Evolutionary conservation across 495 filamentous ascomycete genomes (phyloP).

Genomic region (Neurospora sublineolata): DNA sequence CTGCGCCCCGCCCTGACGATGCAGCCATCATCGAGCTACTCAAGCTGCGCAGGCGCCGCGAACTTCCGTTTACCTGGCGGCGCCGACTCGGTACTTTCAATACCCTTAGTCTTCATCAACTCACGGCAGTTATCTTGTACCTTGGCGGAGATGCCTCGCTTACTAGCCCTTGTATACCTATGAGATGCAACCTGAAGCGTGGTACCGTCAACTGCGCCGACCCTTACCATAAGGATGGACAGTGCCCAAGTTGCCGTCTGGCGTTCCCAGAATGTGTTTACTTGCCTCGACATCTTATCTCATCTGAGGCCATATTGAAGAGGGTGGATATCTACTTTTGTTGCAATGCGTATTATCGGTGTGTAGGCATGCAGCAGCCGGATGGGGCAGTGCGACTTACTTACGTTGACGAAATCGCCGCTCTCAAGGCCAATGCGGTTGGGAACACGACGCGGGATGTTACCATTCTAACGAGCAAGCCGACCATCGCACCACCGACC

Average conservation of each 20-base stretch:
- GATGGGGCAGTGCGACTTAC: background rate
- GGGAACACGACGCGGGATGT: background rate
- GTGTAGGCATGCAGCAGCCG: background rate
- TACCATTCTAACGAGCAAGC: background rate
- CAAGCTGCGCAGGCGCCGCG: background rate
- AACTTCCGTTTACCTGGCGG: accelerated
- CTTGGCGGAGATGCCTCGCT: background rate
- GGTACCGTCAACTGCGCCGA: background rate
- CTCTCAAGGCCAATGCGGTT: background rate
- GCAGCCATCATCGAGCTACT: background rate
- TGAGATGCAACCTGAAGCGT: background rate
- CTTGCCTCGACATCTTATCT: background rate
- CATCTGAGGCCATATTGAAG: background rate
- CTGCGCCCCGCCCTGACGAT: background rate
- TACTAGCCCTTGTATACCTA: background rate
- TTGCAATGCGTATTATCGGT: background rate
- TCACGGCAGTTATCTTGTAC: background rate
- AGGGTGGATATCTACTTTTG: background rate
- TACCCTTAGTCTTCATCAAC: background rate
- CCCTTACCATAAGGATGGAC: background rate
- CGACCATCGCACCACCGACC: background rate
- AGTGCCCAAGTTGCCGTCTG: accelerated
- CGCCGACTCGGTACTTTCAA: background rate
- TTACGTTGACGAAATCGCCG: background rate
- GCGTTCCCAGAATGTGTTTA: background rate